These are phyloP conservation scores for Trichoderma koningiopsis DNA, from an alignment of 2,329 filamentous ascomycete species.

Conservation along the genomic window DNA sequence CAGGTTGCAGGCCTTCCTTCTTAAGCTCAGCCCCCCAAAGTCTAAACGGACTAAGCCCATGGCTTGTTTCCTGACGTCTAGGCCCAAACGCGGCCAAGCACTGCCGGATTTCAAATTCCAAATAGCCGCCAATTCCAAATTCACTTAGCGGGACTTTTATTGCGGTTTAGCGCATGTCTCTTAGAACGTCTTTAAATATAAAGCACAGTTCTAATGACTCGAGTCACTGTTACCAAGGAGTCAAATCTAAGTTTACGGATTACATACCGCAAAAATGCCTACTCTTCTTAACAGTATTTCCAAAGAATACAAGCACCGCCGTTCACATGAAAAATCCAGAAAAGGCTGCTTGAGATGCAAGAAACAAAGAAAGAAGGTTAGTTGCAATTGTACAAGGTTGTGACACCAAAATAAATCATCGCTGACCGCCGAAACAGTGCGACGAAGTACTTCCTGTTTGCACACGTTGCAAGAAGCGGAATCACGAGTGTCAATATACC, in stretches of 20 bases:
- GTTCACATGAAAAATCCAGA: slow-evolving; percentile 19
- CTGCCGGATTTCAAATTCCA: background rate
- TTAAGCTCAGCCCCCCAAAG: background rate
- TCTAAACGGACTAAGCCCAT: background rate
- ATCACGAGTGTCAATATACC: slow-evolving; percentile 8
- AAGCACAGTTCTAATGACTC: background rate
- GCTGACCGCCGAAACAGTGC: slow-evolving; percentile 1
- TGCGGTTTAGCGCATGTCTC: background rate
- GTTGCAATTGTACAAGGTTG: background rate
- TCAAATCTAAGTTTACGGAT: background rate
- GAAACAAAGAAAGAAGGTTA: slow-evolving; percentile 13
- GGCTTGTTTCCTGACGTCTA: background rate
- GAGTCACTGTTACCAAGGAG: background rate
- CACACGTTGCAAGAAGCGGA: slow-evolving; percentile 18
- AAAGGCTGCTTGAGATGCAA: slow-evolving; percentile 16
- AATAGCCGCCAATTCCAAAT: background rate
- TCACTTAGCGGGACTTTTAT: background rate
- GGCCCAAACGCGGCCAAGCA: background rate
- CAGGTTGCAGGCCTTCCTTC: background rate
- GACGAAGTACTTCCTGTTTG: slow-evolving; percentile 4
- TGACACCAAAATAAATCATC: background rate
- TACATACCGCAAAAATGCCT: background rate
- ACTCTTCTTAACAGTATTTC: background rate
- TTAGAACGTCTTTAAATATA: background rate
- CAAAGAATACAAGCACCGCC: slow-evolving; percentile 19